Evolutionary conservation across 495 filamentous ascomycete species (phyloP).

Genomic region (Bacidia rubella): DNA sequence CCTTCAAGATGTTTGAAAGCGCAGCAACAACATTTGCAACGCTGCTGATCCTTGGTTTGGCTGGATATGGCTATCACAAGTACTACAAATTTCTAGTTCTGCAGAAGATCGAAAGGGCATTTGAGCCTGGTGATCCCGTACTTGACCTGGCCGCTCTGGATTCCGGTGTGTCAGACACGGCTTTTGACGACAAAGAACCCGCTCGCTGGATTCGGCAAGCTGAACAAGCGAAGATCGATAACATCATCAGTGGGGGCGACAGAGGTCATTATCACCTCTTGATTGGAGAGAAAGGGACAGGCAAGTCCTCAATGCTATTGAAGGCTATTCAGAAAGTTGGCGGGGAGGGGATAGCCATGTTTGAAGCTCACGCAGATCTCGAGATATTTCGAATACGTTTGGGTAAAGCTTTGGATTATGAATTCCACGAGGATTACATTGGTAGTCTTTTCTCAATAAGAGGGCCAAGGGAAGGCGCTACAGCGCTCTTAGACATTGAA

Average conservation of each 20-base stretch:
- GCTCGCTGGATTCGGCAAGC: slow-evolving; percentile 68
- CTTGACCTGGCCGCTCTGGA: slow-evolving; percentile 70
- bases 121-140: slow-evolving; percentile 81
- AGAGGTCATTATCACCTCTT: slow-evolving; percentile 79
- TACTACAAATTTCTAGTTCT: slow-evolving; percentile 85
- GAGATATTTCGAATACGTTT: slow-evolving; percentile 90
- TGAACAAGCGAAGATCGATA: slow-evolving; percentile 68
- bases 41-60: slow-evolving; percentile 63
- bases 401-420: slow-evolving; percentile 87
- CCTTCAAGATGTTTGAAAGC: slow-evolving; percentile 72
- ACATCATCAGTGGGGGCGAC: slow-evolving; percentile 54
- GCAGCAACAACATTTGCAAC: slow-evolving; percentile 81
- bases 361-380: slow-evolving; percentile 87
- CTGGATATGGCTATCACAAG: slow-evolving; percentile 67
- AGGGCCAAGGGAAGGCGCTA: slow-evolving; percentile 72
- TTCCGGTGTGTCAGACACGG: slow-evolving; percentile 23
- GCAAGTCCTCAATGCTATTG: slow-evolving; percentile 90
- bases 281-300: slow-evolving; percentile 93
- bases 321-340: slow-evolving; percentile 85
- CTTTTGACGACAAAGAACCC: slow-evolving; percentile 25
- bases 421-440: slow-evolving; percentile 79
- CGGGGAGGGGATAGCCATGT: slow-evolving; percentile 77
- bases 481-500: slow-evolving; percentile 84
- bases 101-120: slow-evolving; percentile 87
- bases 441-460: slow-evolving; percentile 88